Conservation (phyloP, 805 yeast species). For the Wickerhamiella kurtzmanii region DNA sequence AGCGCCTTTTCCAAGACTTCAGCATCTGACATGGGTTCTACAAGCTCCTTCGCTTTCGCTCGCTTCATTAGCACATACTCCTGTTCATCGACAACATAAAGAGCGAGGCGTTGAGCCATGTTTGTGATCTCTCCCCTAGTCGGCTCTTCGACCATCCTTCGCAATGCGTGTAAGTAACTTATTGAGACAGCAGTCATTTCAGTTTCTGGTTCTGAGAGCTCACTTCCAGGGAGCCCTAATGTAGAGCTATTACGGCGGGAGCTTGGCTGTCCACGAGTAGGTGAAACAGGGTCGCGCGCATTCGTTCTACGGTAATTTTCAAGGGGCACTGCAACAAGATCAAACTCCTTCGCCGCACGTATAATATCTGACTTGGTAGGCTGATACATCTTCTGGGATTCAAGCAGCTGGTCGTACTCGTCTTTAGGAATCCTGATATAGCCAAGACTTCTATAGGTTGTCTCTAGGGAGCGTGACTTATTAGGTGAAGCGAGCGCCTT, state of each 20-base stretch:
- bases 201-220: neutral
- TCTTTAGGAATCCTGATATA: conserved; percentile 25
- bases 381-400: conserved; percentile 22
- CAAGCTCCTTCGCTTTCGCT: conserved; percentile 8
- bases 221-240: too few relatives aligned
- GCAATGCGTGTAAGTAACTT: conserved; percentile 21
- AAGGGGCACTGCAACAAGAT: conserved; percentile 32
- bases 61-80: conserved; percentile 30
- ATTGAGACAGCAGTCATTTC: conserved; percentile 22
- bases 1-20: conserved; percentile 36
- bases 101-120: conserved; percentile 20
- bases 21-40: conserved; percentile 30
- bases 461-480: conserved; percentile 21
- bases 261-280: neutral
- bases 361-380: conserved; percentile 26
- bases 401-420: conserved; percentile 25
- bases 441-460: conserved; percentile 23
- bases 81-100: conserved; percentile 6
- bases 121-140: conserved; percentile 19
- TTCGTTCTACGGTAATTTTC: conserved; percentile 29
- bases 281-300: conserved; percentile 5
- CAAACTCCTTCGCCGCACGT: conserved; percentile 30
- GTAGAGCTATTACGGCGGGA: neutral
- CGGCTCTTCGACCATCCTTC: conserved; percentile 24
- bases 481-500: conserved; percentile 7